Percentiles rank a stretch among this genome's conserved stretches.
Conservation (phyloP, 306 rosid species). For the Pterocarpus macrocarpus region DNA sequence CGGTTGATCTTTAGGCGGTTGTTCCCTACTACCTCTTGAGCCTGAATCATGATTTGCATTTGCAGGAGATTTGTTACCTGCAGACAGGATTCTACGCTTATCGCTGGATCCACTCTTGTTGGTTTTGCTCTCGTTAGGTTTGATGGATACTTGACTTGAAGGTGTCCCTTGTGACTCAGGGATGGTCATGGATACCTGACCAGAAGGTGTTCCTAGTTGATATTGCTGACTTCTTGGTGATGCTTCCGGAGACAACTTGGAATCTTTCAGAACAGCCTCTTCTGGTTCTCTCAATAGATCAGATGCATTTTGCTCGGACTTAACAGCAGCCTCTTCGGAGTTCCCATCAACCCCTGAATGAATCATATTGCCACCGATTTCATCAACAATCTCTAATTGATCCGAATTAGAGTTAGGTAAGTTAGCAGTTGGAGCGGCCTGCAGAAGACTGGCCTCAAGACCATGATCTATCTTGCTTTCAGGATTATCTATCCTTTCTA, state of each 20-base stretch:
- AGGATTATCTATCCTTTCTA: constrained; percentile 55
- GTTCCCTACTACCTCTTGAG: constrained; percentile 64
- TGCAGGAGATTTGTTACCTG: constrained; percentile 71
- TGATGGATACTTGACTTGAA: constrained; percentile 84
- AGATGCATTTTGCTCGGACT: constrained; percentile 55
- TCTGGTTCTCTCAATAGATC: constrained; percentile 54
- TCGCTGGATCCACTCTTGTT: constrained; percentile 65
- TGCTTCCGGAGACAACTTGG: constrained; percentile 68
- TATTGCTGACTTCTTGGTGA: constrained; percentile 74
- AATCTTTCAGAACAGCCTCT: constrained; percentile 52
- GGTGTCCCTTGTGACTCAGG: constrained; percentile 95
- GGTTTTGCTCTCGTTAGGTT: constrained; percentile 55
- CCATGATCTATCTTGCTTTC: constrained; percentile 40
- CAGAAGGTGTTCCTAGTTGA: not conserved
- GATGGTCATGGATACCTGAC: constrained; percentile 52
- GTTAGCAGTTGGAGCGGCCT: constrained; percentile 43
- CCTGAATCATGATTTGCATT: constrained; percentile 69
- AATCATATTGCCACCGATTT: constrained; percentile 41
- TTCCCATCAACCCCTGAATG: constrained; percentile 48
- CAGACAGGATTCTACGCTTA: constrained; percentile 58
- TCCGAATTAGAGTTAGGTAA: constrained; percentile 39
- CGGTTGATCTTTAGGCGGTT: constrained; percentile 69
- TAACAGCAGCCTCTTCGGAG: constrained; percentile 48
- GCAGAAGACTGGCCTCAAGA: constrained; percentile 48
- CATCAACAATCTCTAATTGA: constrained; percentile 57